Evolutionary conservation across 2,329 filamentous ascomycete species (phyloP).

Genomic region (Aspergillus persii): DNA sequence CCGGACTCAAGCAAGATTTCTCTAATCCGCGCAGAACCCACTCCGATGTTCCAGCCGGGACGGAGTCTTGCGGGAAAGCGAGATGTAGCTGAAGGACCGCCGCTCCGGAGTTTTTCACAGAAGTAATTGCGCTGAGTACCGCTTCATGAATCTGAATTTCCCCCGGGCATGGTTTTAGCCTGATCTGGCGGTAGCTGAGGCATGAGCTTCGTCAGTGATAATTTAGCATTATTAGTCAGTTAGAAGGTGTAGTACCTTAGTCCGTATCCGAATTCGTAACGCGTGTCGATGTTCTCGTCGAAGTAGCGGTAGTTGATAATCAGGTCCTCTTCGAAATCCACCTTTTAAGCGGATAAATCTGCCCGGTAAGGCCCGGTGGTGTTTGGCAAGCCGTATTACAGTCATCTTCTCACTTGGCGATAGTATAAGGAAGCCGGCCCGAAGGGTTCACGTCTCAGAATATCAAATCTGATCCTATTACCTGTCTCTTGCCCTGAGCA

Average conservation of each 20-base stretch:
- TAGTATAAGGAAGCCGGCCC: slow-evolving; percentile 76
- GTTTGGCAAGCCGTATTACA: slow-evolving; percentile 45
- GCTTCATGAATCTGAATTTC: slow-evolving; percentile 55
- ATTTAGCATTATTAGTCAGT: background rate
- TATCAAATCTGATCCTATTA: slow-evolving; percentile 77
- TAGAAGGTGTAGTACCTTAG: slow-evolving; percentile 29
- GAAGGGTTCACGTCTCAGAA: slow-evolving; percentile 77
- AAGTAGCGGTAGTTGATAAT: slow-evolving; percentile 57
- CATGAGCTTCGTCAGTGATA: background rate
- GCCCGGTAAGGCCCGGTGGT: background rate
- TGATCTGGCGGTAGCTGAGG: background rate
- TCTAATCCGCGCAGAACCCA: slow-evolving; percentile 52
- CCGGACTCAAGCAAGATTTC: slow-evolving; percentile 46
- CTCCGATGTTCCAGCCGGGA: slow-evolving; percentile 23
- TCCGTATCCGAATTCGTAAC: slow-evolving; percentile 38
- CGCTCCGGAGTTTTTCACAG: slow-evolving; percentile 51
- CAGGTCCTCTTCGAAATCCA: slow-evolving; percentile 50
- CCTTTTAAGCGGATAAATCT: background rate
- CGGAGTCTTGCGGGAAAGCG: slow-evolving; percentile 36
- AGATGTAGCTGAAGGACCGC: slow-evolving; percentile 59
- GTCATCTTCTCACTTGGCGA: slow-evolving; percentile 64
- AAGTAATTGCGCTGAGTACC: slow-evolving; percentile 49
- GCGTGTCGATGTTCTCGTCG: slow-evolving; percentile 37
- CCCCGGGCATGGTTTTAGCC: slow-evolving; percentile 37
- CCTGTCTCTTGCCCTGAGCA: slow-evolving; percentile 81